Percentiles rank a stretch among this genome's conserved stretches.
These are phyloP conservation scores for Sclerospora graminicola DNA, from an alignment of 352 stramenopile species.

Conservation along the genomic window DNA sequence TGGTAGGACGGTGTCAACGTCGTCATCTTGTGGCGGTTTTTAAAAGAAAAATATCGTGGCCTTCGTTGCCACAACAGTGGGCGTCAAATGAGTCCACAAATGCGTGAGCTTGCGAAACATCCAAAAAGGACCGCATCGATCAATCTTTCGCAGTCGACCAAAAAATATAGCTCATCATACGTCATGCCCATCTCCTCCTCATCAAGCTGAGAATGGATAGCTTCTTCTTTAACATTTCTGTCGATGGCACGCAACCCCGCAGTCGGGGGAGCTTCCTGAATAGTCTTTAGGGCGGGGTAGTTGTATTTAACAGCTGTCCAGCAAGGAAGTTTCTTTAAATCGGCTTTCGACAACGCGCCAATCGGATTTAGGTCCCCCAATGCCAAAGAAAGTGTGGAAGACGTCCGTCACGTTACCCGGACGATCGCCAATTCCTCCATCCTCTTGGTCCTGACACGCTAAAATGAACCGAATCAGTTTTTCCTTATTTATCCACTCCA, in stretches of 20 bases:
- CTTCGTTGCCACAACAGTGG: constrained; percentile 71
- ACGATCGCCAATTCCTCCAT: too few species aligned
- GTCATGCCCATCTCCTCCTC: constrained; percentile 99
- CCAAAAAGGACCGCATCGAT: constrained; percentile 90
- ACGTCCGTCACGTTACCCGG: too few species aligned
- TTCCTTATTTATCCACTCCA: too few species aligned
- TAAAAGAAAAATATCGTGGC: constrained; percentile 96
- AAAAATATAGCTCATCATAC: constrained; percentile 96
- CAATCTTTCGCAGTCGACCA: constrained; percentile 92
- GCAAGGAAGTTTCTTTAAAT: constrained; percentile 95
- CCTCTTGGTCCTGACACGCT: too few species aligned
- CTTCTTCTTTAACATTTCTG: constrained; percentile 42
- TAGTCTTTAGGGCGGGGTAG: constrained; percentile 86
- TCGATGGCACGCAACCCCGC: constrained; percentile 91
- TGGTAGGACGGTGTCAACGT: constrained; percentile 98
- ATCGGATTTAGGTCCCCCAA: constrained; percentile 99
- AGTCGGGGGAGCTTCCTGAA: constrained; percentile 91
- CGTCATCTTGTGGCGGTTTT: constrained; percentile 99
- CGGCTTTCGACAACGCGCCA: constrained; percentile 91
- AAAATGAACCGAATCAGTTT: too few species aligned
- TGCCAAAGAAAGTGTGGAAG: too few species aligned
- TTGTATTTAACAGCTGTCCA: constrained; percentile 88
- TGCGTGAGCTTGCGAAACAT: constrained; percentile 88
- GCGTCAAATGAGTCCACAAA: constrained; percentile 83
- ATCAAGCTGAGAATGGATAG: constrained; percentile 91